Conservation (phyloP, 2,329 filamentous ascomycete genomes). For the Ophiostoma piceae region DNA sequence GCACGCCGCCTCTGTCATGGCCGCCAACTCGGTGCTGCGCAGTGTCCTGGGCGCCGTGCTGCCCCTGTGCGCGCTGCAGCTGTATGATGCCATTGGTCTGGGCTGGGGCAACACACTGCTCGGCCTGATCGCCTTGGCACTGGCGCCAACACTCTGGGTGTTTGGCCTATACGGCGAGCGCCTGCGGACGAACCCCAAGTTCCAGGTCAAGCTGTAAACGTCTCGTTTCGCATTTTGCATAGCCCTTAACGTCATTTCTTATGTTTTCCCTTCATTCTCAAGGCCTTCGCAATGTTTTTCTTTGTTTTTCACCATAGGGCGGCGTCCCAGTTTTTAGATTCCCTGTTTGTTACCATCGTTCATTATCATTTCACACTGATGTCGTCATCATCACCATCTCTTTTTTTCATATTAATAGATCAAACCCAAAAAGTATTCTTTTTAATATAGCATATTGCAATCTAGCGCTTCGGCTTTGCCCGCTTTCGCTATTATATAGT, state of each 20-base stretch:
- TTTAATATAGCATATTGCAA: not conserved
- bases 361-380: not conserved
- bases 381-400: not conserved
- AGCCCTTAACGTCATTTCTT: not conserved
- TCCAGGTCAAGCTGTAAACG: not conserved
- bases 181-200: not conserved
- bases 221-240: not conserved
- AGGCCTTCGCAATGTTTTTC: not conserved
- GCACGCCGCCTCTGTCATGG: conserved; percentile 44
- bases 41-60: conserved; percentile 48
- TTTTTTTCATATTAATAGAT: not conserved
- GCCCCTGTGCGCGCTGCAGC: conserved; percentile 45
- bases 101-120: conserved; percentile 42
- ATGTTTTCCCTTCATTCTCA: not conserved
- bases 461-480: not conserved
- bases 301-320: not conserved
- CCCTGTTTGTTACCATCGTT: not conserved
- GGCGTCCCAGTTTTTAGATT: not conserved
- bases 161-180: not conserved
- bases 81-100: conserved; percentile 34
- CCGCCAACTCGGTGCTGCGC: conserved; percentile 41
- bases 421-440: not conserved
- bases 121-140: conserved; percentile 34
- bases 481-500: not conserved
- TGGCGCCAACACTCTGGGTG: not conserved